Percentiles rank a stretch among this genome's conserved stretches.
Evolutionary conservation across 768 basidiomycete species (phyloP).

Genomic region (Termitomyces sp.): DNA sequence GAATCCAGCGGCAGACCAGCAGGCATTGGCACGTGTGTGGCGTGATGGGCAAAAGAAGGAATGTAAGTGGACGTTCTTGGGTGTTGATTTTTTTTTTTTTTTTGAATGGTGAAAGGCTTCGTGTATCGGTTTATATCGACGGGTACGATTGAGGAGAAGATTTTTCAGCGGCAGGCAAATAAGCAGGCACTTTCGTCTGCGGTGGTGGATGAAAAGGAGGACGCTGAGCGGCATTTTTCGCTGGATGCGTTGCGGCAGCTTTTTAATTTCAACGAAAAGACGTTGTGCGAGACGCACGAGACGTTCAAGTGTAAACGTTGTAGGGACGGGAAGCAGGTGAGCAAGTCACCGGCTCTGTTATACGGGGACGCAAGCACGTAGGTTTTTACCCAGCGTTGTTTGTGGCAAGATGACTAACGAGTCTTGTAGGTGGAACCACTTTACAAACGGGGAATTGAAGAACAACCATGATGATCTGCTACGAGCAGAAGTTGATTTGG

Average conservation of each 20-base stretch:
- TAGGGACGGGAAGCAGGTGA: conserved; percentile 75
- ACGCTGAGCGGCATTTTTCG: conserved; percentile 93
- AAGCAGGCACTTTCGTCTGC: conserved; percentile 96
- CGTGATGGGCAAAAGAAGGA: conserved; percentile 99
- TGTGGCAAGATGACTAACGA: too few relatives aligned
- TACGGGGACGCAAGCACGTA: conserved; percentile 99
- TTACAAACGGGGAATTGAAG: conserved; percentile 80
- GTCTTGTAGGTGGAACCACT: conserved; percentile 99
- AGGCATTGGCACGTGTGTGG: conserved; percentile 98
- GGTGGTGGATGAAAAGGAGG: conserved; percentile 97
- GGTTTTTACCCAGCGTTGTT: too few relatives aligned
- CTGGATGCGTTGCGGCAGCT: conserved; percentile 82
- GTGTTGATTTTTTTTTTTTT: too few relatives aligned
- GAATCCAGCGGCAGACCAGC: conserved; percentile 98
- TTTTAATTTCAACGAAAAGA: conserved; percentile 85
- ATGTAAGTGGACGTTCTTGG: conserved; percentile 47
- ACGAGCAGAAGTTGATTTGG: conserved; percentile 46
- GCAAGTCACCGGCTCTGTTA: conserved; percentile 79
- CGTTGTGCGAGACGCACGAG: conserved; percentile 91
- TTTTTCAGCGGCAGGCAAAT: conserved; percentile 94
- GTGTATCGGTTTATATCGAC: conserved; percentile 98
- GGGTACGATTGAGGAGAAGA: conserved; percentile 98
- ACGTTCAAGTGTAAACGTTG: conserved; percentile 97
- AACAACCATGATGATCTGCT: conserved; percentile 95
- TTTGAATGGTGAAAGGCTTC: conserved; percentile 55